Base-by-base conservation (phyloP, 1,139 yeast genomes). In the Hansenula anomala region DNA sequence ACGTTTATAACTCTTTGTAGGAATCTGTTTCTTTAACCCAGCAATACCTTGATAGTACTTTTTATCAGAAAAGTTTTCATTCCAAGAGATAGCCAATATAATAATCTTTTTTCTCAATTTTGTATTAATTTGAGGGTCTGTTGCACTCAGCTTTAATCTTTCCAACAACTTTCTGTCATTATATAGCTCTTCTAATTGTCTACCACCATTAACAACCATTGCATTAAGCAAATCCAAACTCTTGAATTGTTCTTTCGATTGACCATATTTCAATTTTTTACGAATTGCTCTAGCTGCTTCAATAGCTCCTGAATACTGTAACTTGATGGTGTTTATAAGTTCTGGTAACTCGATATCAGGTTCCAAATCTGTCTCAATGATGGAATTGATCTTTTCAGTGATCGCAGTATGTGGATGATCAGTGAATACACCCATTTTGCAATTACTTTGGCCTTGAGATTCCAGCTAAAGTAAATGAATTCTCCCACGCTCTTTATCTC, bases 211-310 rank as follows among this genome's bases (percentile, higher is more conserved):
- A 43, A 84, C 75, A 4, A 90, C 80, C 41, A 90, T 63, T 28
- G 85, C 69, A 55, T 90, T 96, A 43, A 89, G 67, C 16, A 90
- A 55, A 42, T 75, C 75, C 47, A 90, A 63, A 0, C 95, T 86
- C 38, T 85, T 71, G 38, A 73, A 49, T 55, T 84, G 92, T 45
- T 78, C 80, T 24, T 67, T 67, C 2, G 63, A 58, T 1, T 67
- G 52, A n/a, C 97, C 97, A 58, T 92, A 85, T 63, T 92, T 92
- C 58, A 92, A 67, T 56, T 81, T 79, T 66, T 92, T 92, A 38
- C 98, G 73, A 28, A 92, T 67, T 1, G 96, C 95, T 38, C 97
- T 69, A 0, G 97, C 97, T 1, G 95, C 94, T 60, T 90, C 97
- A 11, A 70, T 64, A 2, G 88, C 78, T 1, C 94, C 59, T 17